phyloP scores from a whole-genome alignment of 2,329 filamentous ascomycete species.

The Dactylella cylindrospora region DNA sequence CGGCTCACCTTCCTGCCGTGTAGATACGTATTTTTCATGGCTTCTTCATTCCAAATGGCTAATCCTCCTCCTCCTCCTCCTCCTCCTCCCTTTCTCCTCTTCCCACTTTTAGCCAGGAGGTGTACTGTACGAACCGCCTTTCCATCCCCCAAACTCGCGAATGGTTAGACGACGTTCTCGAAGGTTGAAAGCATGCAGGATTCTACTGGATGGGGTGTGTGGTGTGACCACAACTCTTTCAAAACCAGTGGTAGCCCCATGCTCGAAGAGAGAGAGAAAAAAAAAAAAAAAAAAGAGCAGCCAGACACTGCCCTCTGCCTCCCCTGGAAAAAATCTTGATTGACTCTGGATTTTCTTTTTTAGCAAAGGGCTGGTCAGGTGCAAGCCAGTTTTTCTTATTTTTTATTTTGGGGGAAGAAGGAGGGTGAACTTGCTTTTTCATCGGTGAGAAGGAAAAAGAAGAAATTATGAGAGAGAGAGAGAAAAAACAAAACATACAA shows the following conservation, averaged over 20 bases:
- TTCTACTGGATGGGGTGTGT: conserved; percentile 9
- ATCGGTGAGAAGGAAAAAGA: conserved; percentile 3
- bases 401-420: neutral
- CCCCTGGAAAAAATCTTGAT: conserved; percentile 45
- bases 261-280: too few species aligned
- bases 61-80: too few species aligned
- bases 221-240: too few species aligned
- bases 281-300: conserved; percentile 29
- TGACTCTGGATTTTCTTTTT: conserved; percentile 16
- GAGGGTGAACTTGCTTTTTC: conserved; percentile 32
- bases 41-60: too few species aligned
- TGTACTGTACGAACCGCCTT: too few species aligned
- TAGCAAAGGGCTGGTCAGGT: conserved; percentile 32
- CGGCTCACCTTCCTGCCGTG: too few species aligned
- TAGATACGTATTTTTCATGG: too few species aligned
- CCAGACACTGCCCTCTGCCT: conserved; percentile 24
- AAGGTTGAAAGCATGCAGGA: conserved; percentile 9
- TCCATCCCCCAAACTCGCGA: too few species aligned
- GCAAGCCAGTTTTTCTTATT: conserved; percentile 21
- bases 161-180: conserved; percentile 29
- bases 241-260: conserved; percentile 35
- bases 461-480: neutral
- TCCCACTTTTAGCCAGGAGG: neutral
- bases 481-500: conserved; percentile 14
- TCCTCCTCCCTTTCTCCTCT: neutral